These are phyloP conservation scores for Platanthera zijinensis DNA, from an alignment of 106 monocot species.

Conservation along the genomic window DNA sequence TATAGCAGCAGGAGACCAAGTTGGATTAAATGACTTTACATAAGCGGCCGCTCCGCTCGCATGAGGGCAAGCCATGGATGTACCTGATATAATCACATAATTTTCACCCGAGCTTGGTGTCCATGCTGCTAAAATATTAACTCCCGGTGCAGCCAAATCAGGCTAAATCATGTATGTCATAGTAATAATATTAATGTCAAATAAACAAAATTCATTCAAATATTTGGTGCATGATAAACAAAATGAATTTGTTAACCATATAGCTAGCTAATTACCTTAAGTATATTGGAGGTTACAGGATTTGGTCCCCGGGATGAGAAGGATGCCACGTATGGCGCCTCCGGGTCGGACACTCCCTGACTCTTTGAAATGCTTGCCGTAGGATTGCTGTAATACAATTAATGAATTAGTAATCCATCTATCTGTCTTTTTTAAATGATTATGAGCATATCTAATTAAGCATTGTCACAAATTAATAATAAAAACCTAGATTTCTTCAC, in stretches of 20 bases:
- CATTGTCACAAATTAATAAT: neutral
- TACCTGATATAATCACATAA: slow-evolving; percentile 29
- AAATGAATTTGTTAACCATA: neutral
- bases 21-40: too few relatives aligned
- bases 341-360: slow-evolving; percentile 3
- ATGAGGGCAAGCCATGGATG: slow-evolving; percentile 38
- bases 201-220: neutral
- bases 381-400: slow-evolving; percentile 9
- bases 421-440: neutral
- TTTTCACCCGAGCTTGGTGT: too few relatives aligned
- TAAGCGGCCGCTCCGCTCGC: too few relatives aligned
- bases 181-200: neutral
- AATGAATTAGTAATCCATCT: too few relatives aligned
- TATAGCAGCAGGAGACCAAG: too few relatives aligned
- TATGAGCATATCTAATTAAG: neutral
- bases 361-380: slow-evolving; percentile 24
- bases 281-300: slow-evolving; percentile 11
- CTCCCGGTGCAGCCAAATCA: neutral
- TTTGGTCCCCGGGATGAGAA: slow-evolving; percentile 34
- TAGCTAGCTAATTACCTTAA: slow-evolving; percentile 20
- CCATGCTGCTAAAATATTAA: neutral
- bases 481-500: slow-evolving; percentile 13
- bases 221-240: neutral
- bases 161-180: neutral
- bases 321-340: slow-evolving; percentile 12